A percentile compares a stretch with the other conserved stretches of the same genome.
phyloP scores from a whole-genome alignment of 2,329 filamentous ascomycete genomes.

The Rutstroemia sp. region DNA sequence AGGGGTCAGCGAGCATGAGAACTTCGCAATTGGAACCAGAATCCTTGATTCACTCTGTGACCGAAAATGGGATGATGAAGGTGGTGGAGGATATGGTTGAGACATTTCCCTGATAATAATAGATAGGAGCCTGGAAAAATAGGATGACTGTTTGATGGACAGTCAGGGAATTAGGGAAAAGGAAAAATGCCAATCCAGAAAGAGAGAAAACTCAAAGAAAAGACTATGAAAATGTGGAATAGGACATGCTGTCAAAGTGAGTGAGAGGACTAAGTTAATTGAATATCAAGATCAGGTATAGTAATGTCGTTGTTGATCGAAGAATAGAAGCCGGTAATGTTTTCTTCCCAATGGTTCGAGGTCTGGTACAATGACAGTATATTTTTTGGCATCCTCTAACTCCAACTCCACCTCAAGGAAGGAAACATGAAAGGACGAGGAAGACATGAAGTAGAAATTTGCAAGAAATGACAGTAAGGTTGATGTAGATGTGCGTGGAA shows the following conservation, averaged over 20 bases:
- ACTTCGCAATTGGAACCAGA: slow-evolving; percentile 25
- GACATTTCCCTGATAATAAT: slow-evolving; percentile 14
- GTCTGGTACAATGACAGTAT: too few relatives aligned
- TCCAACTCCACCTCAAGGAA: too few relatives aligned
- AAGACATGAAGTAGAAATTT: too few relatives aligned
- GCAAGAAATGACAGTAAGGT: too few relatives aligned
- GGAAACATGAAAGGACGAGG: too few relatives aligned
- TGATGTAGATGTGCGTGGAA: too few relatives aligned
- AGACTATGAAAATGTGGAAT: neutral
- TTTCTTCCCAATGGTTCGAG: too few relatives aligned
- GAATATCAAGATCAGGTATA: slow-evolving; percentile 2
- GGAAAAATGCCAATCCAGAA: neutral
- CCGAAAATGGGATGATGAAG: slow-evolving; percentile 4
- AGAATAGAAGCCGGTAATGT: neutral
- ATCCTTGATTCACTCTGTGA: slow-evolving; percentile 14
- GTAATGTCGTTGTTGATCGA: neutral
- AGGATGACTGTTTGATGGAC: neutral
- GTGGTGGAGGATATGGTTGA: slow-evolving; percentile 12
- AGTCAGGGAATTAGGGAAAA: neutral
- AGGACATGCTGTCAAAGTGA: neutral
- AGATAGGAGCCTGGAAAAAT: neutral
- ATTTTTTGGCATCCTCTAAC: too few relatives aligned
- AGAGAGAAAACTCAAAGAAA: neutral
- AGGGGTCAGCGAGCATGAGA: slow-evolving; percentile 24
- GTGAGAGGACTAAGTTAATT: neutral